These are phyloP conservation scores for Aspergillus sp. DNA, from an alignment of 2,329 filamentous ascomycete species.

Conservation along the genomic window DNA sequence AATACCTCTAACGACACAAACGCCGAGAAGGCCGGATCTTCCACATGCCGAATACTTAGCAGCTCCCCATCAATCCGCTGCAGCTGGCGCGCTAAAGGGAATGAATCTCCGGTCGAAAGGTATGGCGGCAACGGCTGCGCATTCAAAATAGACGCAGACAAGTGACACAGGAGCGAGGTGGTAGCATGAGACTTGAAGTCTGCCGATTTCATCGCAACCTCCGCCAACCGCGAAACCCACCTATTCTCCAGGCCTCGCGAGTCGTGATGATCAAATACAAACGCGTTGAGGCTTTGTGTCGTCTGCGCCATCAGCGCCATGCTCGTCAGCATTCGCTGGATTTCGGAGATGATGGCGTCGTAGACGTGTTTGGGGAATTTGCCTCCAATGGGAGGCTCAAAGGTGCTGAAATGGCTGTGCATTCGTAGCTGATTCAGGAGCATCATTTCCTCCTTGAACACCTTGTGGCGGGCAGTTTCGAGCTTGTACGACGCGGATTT, in stretches of 20 bases:
- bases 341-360: slow-evolving; percentile 57
- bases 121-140: slow-evolving; percentile 69
- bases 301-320: slow-evolving; percentile 64
- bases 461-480: slow-evolving; percentile 52
- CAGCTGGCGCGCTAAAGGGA: slow-evolving; percentile 56
- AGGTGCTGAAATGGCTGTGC: slow-evolving; percentile 64
- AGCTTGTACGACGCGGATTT: slow-evolving; percentile 37
- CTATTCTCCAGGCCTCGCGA: slow-evolving; percentile 28
- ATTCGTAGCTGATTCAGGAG: slow-evolving; percentile 60
- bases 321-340: slow-evolving; percentile 56
- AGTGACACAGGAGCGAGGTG: slow-evolving; percentile 59
- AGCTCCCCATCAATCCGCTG: slow-evolving; percentile 58
- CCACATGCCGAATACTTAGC: slow-evolving; percentile 60
- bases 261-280: slow-evolving; percentile 9
- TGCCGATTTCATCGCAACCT: slow-evolving; percentile 53
- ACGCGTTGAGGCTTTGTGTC: slow-evolving; percentile 49
- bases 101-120: slow-evolving; percentile 59
- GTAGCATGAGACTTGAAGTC: slow-evolving; percentile 52
- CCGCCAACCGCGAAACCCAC: slow-evolving; percentile 61
- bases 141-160: slow-evolving; percentile 63
- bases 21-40: slow-evolving; percentile 67
- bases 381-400: slow-evolving; percentile 69
- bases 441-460: slow-evolving; percentile 65
- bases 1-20: slow-evolving; percentile 69
- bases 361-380: slow-evolving; percentile 65